Conservation (phyloP, 768 basidiomycete species). For the Hemileccinum impolitum region DNA sequence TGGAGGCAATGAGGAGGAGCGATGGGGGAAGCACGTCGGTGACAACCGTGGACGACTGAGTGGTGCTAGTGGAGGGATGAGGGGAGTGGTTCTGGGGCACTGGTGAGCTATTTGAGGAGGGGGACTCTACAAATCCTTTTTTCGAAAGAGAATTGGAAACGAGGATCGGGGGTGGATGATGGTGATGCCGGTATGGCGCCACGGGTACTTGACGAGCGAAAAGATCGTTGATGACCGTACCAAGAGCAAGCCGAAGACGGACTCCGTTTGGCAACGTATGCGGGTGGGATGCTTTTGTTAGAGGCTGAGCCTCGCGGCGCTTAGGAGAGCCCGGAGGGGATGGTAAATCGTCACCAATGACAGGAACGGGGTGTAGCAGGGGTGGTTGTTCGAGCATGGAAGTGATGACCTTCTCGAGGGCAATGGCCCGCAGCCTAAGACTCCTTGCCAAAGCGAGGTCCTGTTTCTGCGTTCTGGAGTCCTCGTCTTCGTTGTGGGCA, state of each 20-base stretch:
- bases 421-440: slow-evolving; percentile 71
- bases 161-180: slow-evolving; percentile 34
- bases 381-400: slow-evolving; percentile 82
- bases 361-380: slow-evolving; percentile 47
- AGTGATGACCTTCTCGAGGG: slow-evolving; percentile 77
- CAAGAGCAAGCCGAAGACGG: slow-evolving; percentile 69
- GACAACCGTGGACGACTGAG: slow-evolving; percentile 13
- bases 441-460: slow-evolving; percentile 60
- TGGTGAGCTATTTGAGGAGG: slow-evolving; percentile 23
- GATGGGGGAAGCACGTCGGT: slow-evolving; percentile 29
- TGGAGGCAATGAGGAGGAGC: slow-evolving; percentile 26
- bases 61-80: slow-evolving; percentile 21
- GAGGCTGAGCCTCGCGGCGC: slow-evolving; percentile 22
- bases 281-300: slow-evolving; percentile 40
- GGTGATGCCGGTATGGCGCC: slow-evolving; percentile 33
- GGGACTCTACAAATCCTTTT: slow-evolving; percentile 21
- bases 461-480: slow-evolving; percentile 52
- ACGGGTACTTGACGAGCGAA: slow-evolving; percentile 67
- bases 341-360: slow-evolving; percentile 47
- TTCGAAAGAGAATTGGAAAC: slow-evolving; percentile 26
- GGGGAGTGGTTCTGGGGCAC: slow-evolving; percentile 20
- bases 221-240: slow-evolving; percentile 77
- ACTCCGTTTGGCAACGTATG: slow-evolving; percentile 79
- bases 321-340: slow-evolving; percentile 53
- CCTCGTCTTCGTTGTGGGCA: slow-evolving; percentile 55